These are phyloP conservation scores for Physaria fendleri DNA, from an alignment of 345 rosid genomes.

Conservation along the genomic window DNA sequence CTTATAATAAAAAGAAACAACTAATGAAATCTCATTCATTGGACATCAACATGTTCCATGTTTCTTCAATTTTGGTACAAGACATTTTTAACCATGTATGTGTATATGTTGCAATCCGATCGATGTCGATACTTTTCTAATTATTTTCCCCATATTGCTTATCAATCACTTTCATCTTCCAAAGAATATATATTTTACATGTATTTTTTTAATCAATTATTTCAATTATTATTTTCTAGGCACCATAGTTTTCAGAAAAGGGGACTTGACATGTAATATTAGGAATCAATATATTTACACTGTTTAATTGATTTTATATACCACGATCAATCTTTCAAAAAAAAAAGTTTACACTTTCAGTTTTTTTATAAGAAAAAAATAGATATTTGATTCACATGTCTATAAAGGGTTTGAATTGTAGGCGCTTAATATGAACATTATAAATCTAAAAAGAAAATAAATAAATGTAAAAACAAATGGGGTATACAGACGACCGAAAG, in stretches of 20 bases:
- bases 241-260: neutral
- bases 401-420: constrained; percentile 14
- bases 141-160: neutral
- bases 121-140: neutral
- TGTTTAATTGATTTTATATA: neutral
- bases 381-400: constrained; percentile 3
- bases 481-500: constrained; percentile 23
- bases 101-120: neutral
- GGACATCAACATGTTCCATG: constrained; percentile 26
- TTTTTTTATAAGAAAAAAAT: neutral
- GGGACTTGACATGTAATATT: neutral
- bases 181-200: neutral
- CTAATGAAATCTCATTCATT: neutral
- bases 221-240: neutral
- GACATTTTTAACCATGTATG: neutral
- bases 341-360: too few species aligned
- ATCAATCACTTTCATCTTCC: neutral
- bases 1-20: neutral
- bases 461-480: constrained; percentile 11
- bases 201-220: neutral
- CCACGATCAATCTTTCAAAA: neutral
- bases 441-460: neutral
- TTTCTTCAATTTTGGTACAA: constrained; percentile 5
- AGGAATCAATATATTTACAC: neutral
- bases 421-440: constrained; percentile 12